These are phyloP conservation scores for Alternaria gansuensis DNA, from an alignment of 2,329 filamentous ascomycete species.

Conservation along the genomic window DNA sequence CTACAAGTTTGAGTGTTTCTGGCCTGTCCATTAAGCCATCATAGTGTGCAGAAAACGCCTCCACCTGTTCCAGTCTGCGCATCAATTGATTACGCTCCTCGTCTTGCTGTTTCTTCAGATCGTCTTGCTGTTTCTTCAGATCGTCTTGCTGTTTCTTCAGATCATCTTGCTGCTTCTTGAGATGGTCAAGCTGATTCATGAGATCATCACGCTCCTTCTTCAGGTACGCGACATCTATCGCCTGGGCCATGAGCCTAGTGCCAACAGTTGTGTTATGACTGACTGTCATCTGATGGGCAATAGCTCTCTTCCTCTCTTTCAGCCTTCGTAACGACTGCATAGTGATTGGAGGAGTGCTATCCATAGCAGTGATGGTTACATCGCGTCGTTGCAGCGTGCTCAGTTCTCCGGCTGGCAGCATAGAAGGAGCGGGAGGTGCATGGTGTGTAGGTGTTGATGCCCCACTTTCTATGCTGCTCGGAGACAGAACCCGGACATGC, in stretches of 20 bases:
- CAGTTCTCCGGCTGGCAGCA: conserved; percentile 22
- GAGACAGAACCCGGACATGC: conserved; percentile 9
- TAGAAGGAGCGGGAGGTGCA: conserved; percentile 34
- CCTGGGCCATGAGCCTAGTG: conserved; percentile 13
- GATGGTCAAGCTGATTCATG: neutral
- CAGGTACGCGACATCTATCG: conserved; percentile 17
- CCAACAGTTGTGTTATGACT: neutral
- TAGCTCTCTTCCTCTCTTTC: conserved; percentile 15
- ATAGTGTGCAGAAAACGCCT: neutral
- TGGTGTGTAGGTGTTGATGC: conserved; percentile 33
- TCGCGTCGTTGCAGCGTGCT: conserved; percentile 6
- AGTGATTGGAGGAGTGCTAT: neutral
- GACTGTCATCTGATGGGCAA: conserved; percentile 6
- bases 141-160: conserved; percentile 16
- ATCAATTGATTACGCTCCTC: neutral
- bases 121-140: neutral
- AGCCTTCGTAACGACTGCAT: conserved; percentile 20
- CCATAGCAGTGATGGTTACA: neutral
- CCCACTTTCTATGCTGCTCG: conserved; percentile 26
- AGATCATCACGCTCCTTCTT: conserved; percentile 16
- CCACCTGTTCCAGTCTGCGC: neutral
- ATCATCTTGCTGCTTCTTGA: neutral
- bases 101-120: neutral
- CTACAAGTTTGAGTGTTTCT: conserved; percentile 2
- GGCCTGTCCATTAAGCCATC: neutral